Conservation (phyloP, 2,329 filamentous ascomycete species). For the Botrytis squamosa region DNA sequence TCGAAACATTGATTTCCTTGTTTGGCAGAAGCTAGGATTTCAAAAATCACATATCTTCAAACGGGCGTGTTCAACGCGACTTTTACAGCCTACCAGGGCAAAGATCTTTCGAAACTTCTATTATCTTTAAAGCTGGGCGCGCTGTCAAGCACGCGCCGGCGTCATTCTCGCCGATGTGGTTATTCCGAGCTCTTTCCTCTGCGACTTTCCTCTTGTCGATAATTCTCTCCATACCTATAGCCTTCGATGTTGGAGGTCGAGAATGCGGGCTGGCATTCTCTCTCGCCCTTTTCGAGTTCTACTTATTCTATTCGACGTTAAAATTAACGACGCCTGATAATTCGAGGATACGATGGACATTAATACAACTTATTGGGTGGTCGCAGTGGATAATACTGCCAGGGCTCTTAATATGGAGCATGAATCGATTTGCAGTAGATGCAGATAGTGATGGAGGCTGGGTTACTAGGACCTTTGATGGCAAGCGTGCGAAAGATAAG, state of each 20-base stretch:
- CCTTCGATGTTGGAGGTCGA: conserved; percentile 95
- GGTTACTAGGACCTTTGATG: conserved; percentile 76
- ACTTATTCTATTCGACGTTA: conserved; percentile 80
- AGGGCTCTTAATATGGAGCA: conserved; percentile 84
- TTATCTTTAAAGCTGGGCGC: conserved; percentile 38
- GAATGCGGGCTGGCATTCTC: conserved; percentile 94
- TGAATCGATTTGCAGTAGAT: conserved; percentile 94
- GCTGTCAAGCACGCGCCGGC: conserved; percentile 49
- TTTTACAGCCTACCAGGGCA: neutral
- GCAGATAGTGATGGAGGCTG: conserved; percentile 69
- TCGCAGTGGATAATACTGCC: conserved; percentile 88
- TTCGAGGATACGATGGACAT: conserved; percentile 70
- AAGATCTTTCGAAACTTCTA: neutral
- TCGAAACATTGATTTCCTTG: neutral
- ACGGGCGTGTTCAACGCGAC: neutral
- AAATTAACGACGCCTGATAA: conserved; percentile 77
- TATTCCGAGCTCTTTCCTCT: conserved; percentile 77
- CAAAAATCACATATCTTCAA: neutral
- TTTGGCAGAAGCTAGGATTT: neutral
- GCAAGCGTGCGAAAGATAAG: conserved; percentile 61
- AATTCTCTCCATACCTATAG: conserved; percentile 91
- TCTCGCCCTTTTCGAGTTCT: conserved; percentile 83
- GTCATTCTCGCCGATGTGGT: conserved; percentile 68
- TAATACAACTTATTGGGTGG: conserved; percentile 67
- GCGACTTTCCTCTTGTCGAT: conserved; percentile 86